phyloP scores from a whole-genome alignment of 2,329 filamentous ascomycete species.

The Coniella lustricola region DNA sequence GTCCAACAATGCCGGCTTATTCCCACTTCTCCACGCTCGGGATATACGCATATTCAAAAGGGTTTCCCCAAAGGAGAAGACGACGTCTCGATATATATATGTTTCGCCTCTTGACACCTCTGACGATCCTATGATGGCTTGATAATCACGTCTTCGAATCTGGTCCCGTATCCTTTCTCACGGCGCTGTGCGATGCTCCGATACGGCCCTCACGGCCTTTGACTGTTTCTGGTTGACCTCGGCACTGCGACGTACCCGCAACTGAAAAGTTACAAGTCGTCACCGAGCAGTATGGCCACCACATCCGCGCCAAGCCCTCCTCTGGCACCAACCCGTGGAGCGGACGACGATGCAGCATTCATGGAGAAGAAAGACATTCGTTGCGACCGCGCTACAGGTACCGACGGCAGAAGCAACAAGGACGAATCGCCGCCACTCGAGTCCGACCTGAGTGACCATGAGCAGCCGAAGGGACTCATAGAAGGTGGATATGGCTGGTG shows the following conservation, averaged over 20 bases:
- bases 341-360: neutral
- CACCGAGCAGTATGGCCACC: neutral
- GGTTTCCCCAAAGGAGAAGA: too few relatives aligned
- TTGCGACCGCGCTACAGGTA: neutral
- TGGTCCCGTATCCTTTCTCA: too few relatives aligned
- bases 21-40: neutral
- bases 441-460: conserved; percentile 20
- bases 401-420: conserved; percentile 1
- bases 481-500: conserved; percentile 57
- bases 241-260: neutral
- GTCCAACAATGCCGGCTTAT: neutral
- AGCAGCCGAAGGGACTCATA: conserved; percentile 28
- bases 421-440: conserved; percentile 13
- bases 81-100: too few relatives aligned
- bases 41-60: too few relatives aligned
- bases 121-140: too few relatives aligned
- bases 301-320: neutral
- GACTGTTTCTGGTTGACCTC: too few relatives aligned
- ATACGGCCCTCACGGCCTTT: too few relatives aligned
- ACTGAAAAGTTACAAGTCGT: neutral
- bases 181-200: too few relatives aligned
- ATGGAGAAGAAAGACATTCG: neutral
- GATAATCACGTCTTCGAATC: too few relatives aligned
- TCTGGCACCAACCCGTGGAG: neutral
- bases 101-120: neutral